Base-by-base conservation (phyloP, 2,329 filamentous ascomycete species). In the Xylariaceae sp. region DNA sequence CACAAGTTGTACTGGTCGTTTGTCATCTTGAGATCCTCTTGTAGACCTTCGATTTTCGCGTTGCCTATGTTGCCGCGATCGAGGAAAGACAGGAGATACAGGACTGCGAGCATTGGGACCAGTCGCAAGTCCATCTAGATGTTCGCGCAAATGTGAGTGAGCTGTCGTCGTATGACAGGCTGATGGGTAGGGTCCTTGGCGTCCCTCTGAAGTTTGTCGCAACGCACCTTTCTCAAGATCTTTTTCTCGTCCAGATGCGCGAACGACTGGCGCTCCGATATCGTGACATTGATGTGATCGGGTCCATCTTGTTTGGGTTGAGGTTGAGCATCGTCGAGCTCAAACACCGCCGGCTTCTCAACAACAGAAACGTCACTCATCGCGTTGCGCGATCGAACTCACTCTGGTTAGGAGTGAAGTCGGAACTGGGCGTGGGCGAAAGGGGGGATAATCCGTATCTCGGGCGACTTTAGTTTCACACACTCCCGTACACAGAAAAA, bases 71-170 rank as follows among this genome's bases (percentile, higher is more conserved):
- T 89, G 7, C 84, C 85, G 17, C 79, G 78, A 69, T 90, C 87
- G 23, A 90, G 78, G 69, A 88, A 90, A 30, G 85, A 87, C 1
- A 90, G 77, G 0, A 90, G 76, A 66, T 89, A 90, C 0, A 90
- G 77, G 30, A 83, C 53, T 8, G 89, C 78, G 80, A 94, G 69
- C 87, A 81, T 80, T 0, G 85, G 85, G 11, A 82, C 80, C 18
- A 83, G 67, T 2, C 76, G 78, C 18, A 78, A 62, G 56, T 82
- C 80, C 76, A 82, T 81, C 78, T 82, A 30, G 2, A n/a, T 13
- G 5, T 45, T 23, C 17, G 15, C 17, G 42, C 15, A 10, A 44
- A 50, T 35, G 51, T 53, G 17, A 54, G 53, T 50, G 7, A 9
- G 51, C 39, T 56, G 9, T 49, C 42, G 18, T 45, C 2, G 13